Evolutionary conservation across 2,329 filamentous ascomycete species (phyloP).

Genomic region (Aspergillus oerlinghausenensis): DNA sequence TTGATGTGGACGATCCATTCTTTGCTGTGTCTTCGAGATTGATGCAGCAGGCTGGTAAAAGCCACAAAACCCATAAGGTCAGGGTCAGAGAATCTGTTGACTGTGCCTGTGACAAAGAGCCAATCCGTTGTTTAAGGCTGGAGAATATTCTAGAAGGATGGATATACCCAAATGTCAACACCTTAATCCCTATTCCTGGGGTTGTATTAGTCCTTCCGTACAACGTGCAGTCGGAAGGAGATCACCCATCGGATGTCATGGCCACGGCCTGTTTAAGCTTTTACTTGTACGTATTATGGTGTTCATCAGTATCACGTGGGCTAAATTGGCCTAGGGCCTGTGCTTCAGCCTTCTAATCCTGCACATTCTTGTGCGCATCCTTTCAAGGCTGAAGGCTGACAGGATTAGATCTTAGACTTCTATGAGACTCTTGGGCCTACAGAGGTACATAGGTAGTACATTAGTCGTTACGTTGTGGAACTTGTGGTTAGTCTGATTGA

Average conservation of each 20-base stretch:
- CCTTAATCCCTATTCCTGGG: too few species aligned
- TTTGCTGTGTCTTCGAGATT: too few species aligned
- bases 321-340: conserved; percentile 6
- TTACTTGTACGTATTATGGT: too few species aligned
- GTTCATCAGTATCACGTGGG: not conserved
- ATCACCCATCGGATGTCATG: not conserved
- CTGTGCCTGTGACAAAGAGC: not conserved
- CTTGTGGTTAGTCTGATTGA: not conserved
- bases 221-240: not conserved
- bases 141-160: not conserved
- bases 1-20: too few species aligned
- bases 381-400: conserved; percentile 36
- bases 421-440: too few species aligned
- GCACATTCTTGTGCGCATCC: conserved; percentile 23
- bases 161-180: not conserved
- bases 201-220: not conserved
- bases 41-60: too few species aligned
- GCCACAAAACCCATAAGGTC: too few species aligned
- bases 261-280: not conserved
- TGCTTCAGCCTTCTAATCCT: conserved; percentile 12
- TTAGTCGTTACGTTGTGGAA: too few species aligned
- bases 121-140: not conserved
- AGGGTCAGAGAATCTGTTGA: too few species aligned
- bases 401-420: conserved; percentile 8
- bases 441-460: too few species aligned